Base-by-base conservation (phyloP, 768 basidiomycete species). In the Trametes sanguinea region DNA sequence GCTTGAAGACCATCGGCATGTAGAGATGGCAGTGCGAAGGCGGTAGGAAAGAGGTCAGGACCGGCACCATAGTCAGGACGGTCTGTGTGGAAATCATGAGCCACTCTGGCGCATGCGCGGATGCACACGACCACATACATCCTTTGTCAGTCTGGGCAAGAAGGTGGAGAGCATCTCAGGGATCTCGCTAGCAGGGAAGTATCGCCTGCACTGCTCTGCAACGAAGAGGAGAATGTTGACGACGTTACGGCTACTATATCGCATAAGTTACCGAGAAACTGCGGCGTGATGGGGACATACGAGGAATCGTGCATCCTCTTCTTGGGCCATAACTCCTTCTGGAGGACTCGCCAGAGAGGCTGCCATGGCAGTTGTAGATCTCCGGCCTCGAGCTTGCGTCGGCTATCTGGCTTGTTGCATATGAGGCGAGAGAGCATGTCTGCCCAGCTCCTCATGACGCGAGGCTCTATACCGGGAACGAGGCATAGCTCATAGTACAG, bases 401-500 rank as follows among this genome's bases (percentile, higher is more conserved):
- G 84, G 52, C 77, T 65, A 45, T 88, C 86, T 6, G 83, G 78
- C 75, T 88, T 91, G 71, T 80, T 85, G 42, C 82, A 80, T 13
- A 92, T 77, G 47, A 93, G 78, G 60, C 88, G 85, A 48, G 85
- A 81, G 65, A 92, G 79, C 84, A 90, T 90, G 68, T 89, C 88
- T 13, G 88, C 85, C 89, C 90, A 93, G 71, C 79, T 84, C 51
- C 89, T 84, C 61, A 86, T 78, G 65, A 88, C 78, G 45, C 87
- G 85, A 9, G 86, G 80, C 55, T 94, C 90, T 54, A 92, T 76
- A 51, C 90, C 90, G 47, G 91, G 92, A 7, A 90, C 71, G 37
- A 91, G 75, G 71, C 83, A 85, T n/a, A 94, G 75, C 68, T 93
- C 89, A 68, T 89, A 93, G 74, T 92, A 92, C 51, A 94, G 75